Base-by-base conservation (phyloP, 1,284 basidiomycete species). In the Grifola frondosa region DNA sequence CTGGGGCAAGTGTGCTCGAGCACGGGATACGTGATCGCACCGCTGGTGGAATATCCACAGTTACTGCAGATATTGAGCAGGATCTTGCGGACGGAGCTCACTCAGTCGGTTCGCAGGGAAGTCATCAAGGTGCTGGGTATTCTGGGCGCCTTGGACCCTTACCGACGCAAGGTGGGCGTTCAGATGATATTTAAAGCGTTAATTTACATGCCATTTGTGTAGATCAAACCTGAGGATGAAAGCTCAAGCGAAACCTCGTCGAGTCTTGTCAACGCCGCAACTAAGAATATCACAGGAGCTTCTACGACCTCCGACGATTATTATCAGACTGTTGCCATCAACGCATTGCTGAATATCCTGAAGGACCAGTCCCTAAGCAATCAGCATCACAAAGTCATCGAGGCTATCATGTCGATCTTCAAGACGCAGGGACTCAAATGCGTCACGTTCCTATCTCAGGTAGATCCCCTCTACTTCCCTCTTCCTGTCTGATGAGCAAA, bases 401-500 rank as follows among this genome's bases (percentile, higher is more conserved):
- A 99, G 65, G 95, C 96, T 2, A 90, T 99, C 59, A 99, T 99
- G 92, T 91, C 95, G 48, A 98, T 99, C 52, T 99, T 99, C 79
- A 94, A 96, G 67, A 98, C 95, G 0, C 94, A 99, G 63, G 92
- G 97, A 7, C 71, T 99, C 58, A 94, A 95, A 73, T 98, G 95
- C 64, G 95, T 97, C 22, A 83, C 91, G 5, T 99, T 97, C 70
- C 70, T 99, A 25, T 92, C 96, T 32, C 92, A 96, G 74, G 92
- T 92, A 58, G 50, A 73, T 49, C 4, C 38, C 5, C 4, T 28
- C 26, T 34, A 24, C 16, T 9, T 19, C 34, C 24, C 7, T 21
- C 23, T 29, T n/a, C 30, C 9, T 20, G 11, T 17, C 21, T 19
- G 34, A 32, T 44, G 30, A 51, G 12, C 30, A 50, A 6, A 52